These are phyloP conservation scores for Nannochloris sp. DNA, from an alignment of 139 green algal species.

Conservation along the genomic window DNA sequence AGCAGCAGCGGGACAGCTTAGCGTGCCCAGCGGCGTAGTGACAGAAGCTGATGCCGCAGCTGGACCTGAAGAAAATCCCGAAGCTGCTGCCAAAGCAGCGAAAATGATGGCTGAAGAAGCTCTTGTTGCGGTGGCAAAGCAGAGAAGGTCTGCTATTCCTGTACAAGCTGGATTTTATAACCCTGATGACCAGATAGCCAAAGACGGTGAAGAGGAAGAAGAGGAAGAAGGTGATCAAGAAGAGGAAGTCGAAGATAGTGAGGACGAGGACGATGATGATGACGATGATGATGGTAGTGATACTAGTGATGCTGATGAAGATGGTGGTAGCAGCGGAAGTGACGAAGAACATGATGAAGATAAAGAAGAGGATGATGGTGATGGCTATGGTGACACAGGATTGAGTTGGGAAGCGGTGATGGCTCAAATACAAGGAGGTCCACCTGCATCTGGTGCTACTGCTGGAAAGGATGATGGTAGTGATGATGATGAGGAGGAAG, in stretches of 20 bases:
- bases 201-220: constrained; percentile 3
- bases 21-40: constrained; percentile 2
- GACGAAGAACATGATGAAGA: constrained; percentile 36
- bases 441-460: background rate
- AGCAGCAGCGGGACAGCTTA: background rate
- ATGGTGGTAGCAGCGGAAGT: background rate
- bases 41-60: constrained; percentile 17
- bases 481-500: background rate
- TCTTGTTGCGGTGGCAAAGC: constrained; percentile 32
- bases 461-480: background rate
- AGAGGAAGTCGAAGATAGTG: constrained; percentile 9
- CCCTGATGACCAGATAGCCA: constrained; percentile 45
- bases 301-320: constrained; percentile 13
- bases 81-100: constrained; percentile 25
- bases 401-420: constrained; percentile 88
- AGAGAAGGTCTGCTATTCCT: constrained; percentile 50
- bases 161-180: constrained; percentile 60
- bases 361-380: constrained; percentile 48
- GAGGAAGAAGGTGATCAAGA: constrained; percentile 13
- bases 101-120: constrained; percentile 38
- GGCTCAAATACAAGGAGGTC: constrained; percentile 42
- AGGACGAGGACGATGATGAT: constrained; percentile 5
- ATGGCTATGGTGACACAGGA: constrained; percentile 66
- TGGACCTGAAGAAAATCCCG: constrained; percentile 6
- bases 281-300: background rate